Percentiles rank a stretch among this genome's conserved stretches.
Evolutionary conservation across 352 stramenopile species (phyloP).

Genomic region (Phytopythium chamaehyphon): DNA sequence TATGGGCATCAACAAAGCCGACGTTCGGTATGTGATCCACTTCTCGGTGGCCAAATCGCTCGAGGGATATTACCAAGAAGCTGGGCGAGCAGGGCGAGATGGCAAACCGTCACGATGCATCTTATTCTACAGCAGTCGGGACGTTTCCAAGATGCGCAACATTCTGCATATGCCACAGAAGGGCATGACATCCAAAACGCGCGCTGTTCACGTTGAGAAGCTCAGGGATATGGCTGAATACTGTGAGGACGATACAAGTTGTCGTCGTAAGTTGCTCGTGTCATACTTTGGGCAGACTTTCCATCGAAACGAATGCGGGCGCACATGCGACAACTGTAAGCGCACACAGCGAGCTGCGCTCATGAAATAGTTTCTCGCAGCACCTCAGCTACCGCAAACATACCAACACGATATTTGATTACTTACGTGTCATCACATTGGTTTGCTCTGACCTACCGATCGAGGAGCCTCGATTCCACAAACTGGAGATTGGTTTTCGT

Average conservation of each 20-base stretch:
- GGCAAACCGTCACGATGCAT: constrained; percentile 90
- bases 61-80: constrained; percentile 99
- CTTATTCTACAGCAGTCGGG: constrained; percentile 84
- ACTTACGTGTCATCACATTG: too few relatives aligned
- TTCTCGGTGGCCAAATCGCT: constrained; percentile 91
- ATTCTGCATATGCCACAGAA: constrained; percentile 80
- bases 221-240: constrained; percentile 76
- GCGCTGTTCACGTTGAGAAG: constrained; percentile 71
- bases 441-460: too few relatives aligned
- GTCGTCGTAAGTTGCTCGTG: constrained; percentile 67
- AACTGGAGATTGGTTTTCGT: background rate
- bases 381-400: too few relatives aligned
- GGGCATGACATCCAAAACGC: constrained; percentile 69
- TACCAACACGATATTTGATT: too few relatives aligned
- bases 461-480: background rate
- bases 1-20: constrained; percentile 95
- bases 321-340: constrained; percentile 64
- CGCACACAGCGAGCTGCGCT: constrained; percentile 29
- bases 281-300: constrained; percentile 82
- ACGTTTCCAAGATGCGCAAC: constrained; percentile 81
- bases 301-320: constrained; percentile 50
- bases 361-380: constrained; percentile 7
- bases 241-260: constrained; percentile 71
- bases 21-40: constrained; percentile 93
- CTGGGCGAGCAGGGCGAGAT: constrained; percentile 94